Evolutionary conservation across 1,139 yeast species (phyloP), one percentile per base, ranked within the genome.

Genomic region (Zygosaccharomyces pseudobailii): DNA sequence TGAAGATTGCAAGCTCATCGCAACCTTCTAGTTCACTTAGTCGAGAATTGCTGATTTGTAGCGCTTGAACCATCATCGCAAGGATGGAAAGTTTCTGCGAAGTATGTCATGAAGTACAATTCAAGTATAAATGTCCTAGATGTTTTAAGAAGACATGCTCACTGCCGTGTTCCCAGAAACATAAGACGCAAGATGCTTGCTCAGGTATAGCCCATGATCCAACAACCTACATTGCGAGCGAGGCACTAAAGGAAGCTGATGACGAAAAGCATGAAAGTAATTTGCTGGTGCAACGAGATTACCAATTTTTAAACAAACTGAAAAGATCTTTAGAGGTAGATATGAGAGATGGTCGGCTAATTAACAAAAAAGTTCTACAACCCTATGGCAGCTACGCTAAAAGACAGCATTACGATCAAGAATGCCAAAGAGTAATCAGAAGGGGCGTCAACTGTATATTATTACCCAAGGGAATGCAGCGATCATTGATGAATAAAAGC

Each of bases 41-140:
- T 38, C 28, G 5, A 22, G 10, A 19, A 28, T 9, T 20, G 19
- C 5, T 19, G 19, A n/a, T n/a, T 6, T n/a, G 19, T n/a, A 19
- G 19, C 13, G 19, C 17, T 6, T 30, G 7, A 6, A n/a, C 19
- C 13, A n/a, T 5, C 13, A n/a, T n/a, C 13, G 6, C 13, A 4
- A n/a, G 4, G 13, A 53, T 48, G 53, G 40, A 20, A 33, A 32
- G 42, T n/a, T 33, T 61, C 33, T 83, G 88, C 59, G 71, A 72
- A 40, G 71, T 82, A 27, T 84, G 92, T 56, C 70, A 71, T 7
- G 57, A 59, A 21, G 65, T 70, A 21, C 65, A 62, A 20, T 66
- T 73, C 49, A 86, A 82, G 60, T 90, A 90, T 63, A 81, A 76
- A n/a, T 90, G 97, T 63, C 97, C 97, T 0, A 83, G 85, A 8